Evolutionary conservation across 2,329 filamentous ascomycete species (phyloP), one percentile per base, ranked within the genome.

Genomic region (Aspergillus sp.): DNA sequence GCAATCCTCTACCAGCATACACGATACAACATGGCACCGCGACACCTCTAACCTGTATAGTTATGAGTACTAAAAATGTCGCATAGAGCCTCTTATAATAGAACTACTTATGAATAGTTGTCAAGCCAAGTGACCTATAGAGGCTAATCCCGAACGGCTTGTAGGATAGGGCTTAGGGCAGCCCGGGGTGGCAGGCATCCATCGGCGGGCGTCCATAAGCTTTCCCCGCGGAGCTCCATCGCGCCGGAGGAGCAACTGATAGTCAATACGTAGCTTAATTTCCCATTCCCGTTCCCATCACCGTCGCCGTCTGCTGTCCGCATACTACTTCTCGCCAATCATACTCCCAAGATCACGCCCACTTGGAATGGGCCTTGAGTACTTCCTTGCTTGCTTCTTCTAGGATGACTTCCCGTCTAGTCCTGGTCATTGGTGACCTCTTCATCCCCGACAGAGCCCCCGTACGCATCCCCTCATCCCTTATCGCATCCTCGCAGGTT

Each of bases 381-480:
- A 39, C 62, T 48, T 60, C 50, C 63, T 65, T 36, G 32, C 32
- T 36, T 13, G 51, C 43, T 48, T 59, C 60, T 58, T 67, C 59
- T 70, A 74, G 58, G 56, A 89, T 87, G 83, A 92, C 94, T 82
- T 91, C 92, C 66, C 91, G 94, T 79, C 85, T 97, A 68, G 92
- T 96, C 74, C 86, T 97, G 74, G 91, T 95, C 74, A 91, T 97
- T 69, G 92, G 92, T 76, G 92, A 97, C 81, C 87, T 97, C 57
- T 92, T 96, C 81, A 96, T 97, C 79, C 92, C 92, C 70, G 92
- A 97, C 79, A 85, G 92, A 76, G 92, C 92, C 70, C 88, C 95
- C 66, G 92, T 86, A 76, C 69, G 79, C 76, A 36, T 36, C 32
- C 32, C 32, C 12, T 36, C 32, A 36, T 41, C 49, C 17, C 8